Base-by-base conservation (phyloP, 225 moss, liverwort and hornwort genomes). In the Polytrichum commune region DNA sequence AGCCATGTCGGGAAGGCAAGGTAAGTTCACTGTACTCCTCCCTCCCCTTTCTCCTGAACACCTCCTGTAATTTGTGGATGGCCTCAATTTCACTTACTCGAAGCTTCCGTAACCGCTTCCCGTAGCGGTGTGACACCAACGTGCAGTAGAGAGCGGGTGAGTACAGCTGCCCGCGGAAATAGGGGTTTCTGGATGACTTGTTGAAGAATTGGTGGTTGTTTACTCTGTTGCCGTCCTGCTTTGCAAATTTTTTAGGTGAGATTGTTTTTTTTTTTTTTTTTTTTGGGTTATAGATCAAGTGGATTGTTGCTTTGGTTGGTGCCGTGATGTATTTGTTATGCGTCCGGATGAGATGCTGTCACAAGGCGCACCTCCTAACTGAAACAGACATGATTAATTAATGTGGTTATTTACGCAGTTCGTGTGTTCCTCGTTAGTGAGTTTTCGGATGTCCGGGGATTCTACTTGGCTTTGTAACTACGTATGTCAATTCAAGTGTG, bases 1-100 rank as follows among this genome's bases (percentile, higher is more conserved):
- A 78, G 38, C 56, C 56, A 78, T 78, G 73, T 78, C 73, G 22
- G 68, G 73, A 73, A 78, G 63, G 57, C 78, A 78, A 78, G 78
- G 78, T 73, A 55, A 18, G 27, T 33, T 5, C 53, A 23, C 24
- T 53, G 20, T 29, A 8, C 18, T 24, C 53, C n/a, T 67, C 32
- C 27, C 24, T 26, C 8, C 46, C 46, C 46, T 46, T 3, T 46
- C 13, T 46, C 46, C 35, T 35, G 46, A 4, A 46, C 46, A 46
- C 3, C 8, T 46, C 38, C 10, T 38, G 38, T 38, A 38, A 38
- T 38, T 46, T 46, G 46, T 46, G 0, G 46, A 9, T 58, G 58
- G 24, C 9, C 20, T 58, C 58, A 58, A 20, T 23, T 58, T 8
- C 24, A 24, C 9, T 7, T 58, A 24, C 22, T n/a, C 16, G 20